These are phyloP conservation scores for Cyclotella cryptica DNA, from an alignment of 108 stramenopile species.

Conservation along the genomic window DNA sequence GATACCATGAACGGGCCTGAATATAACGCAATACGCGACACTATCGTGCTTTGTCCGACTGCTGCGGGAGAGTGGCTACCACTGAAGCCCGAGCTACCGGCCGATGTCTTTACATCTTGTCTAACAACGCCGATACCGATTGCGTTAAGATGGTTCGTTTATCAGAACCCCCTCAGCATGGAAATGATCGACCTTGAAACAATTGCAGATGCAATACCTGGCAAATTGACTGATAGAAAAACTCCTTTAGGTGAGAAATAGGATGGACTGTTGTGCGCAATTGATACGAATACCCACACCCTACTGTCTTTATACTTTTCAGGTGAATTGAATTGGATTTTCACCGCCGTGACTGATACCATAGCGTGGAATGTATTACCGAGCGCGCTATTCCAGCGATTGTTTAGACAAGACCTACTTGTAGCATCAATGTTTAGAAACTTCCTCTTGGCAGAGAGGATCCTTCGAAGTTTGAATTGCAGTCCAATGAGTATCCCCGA, in stretches of 20 bases:
- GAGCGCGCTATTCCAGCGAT: conserved; percentile 91
- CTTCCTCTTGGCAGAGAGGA: conserved; percentile 98
- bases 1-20: conserved; percentile 28
- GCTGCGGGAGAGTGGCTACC: conserved; percentile 94
- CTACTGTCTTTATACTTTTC: conserved; percentile 41
- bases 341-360: conserved; percentile 98
- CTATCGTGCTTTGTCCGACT: conserved; percentile 96
- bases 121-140: conserved; percentile 98
- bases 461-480: conserved; percentile 89
- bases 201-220: conserved; percentile 93
- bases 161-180: conserved; percentile 76
- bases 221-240: conserved; percentile 90
- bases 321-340: conserved; percentile 98
- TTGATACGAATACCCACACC: background rate
- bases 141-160: conserved; percentile 95
- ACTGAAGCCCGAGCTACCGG: conserved; percentile 93
- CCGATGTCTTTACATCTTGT: conserved; percentile 98
- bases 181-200: conserved; percentile 53
- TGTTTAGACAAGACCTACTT: conserved; percentile 98
- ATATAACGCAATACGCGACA: conserved; percentile 71
- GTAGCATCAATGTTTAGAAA: conserved; percentile 98
- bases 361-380: conserved; percentile 99
- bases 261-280: background rate
- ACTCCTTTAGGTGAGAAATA: conserved; percentile 63
- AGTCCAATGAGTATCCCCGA: conserved; percentile 92